Evolutionary conservation across 352 stramenopile genomes (phyloP).

Genomic region (Thraustochytrium sp.): DNA sequence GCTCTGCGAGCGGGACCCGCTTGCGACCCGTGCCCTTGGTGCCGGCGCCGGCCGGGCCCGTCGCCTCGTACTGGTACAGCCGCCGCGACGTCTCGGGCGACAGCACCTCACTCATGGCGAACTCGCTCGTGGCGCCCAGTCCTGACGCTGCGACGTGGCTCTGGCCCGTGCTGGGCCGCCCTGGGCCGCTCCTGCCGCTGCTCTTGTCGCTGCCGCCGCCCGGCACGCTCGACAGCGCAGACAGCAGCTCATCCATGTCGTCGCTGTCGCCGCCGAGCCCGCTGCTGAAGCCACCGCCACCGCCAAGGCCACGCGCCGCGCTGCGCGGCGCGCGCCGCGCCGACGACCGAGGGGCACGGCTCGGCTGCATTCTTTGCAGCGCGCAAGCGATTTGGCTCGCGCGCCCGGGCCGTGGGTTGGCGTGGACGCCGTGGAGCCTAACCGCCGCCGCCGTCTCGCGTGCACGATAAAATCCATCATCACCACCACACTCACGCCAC

Average conservation of each 20-base stretch:
- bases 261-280: slow-evolving; percentile 28
- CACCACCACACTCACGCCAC: too few relatives aligned
- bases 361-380: too few relatives aligned
- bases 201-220: background rate
- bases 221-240: background rate
- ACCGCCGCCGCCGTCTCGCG: too few relatives aligned
- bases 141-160: background rate
- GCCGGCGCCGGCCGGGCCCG: background rate
- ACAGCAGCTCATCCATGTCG: slow-evolving; percentile 18
- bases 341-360: too few relatives aligned
- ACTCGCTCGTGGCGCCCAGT: background rate
- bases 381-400: too few relatives aligned
- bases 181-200: too few relatives aligned
- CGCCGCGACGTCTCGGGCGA: background rate
- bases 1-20: background rate
- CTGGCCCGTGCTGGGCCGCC: background rate
- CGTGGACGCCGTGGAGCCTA: too few relatives aligned
- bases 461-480: too few relatives aligned
- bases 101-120: slow-evolving; percentile 16
- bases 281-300: slow-evolving; percentile 45
- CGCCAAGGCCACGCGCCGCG: too few relatives aligned
- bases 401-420: too few relatives aligned
- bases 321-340: too few relatives aligned
- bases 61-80: background rate
- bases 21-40: background rate